Percentiles rank a stretch among this genome's conserved stretches.
Conservation (phyloP, 2,329 filamentous ascomycete species). For the Monilinia fructigena region DNA sequence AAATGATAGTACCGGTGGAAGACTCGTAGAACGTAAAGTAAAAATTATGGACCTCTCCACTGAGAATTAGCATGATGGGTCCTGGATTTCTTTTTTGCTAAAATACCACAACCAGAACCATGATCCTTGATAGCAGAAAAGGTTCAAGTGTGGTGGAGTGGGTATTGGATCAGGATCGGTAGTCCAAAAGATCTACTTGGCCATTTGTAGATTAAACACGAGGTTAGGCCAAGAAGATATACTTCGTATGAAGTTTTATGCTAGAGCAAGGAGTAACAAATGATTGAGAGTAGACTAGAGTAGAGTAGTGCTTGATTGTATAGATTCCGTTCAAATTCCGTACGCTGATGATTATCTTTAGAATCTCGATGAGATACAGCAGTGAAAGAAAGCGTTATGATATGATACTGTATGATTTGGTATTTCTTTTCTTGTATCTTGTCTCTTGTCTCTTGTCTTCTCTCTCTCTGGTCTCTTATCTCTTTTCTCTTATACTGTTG, state of each 20-base stretch:
- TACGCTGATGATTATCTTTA: not conserved
- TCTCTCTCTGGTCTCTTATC: no score
- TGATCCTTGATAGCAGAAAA: not conserved
- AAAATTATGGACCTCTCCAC: conserved; percentile 17
- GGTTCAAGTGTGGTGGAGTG: not conserved
- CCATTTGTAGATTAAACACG: not conserved
- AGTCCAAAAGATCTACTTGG: not conserved
- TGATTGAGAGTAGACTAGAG: no score
- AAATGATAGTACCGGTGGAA: conserved; percentile 2
- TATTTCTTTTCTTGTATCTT: no score
- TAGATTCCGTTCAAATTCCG: not conserved
- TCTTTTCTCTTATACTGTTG: no score
- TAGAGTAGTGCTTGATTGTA: not conserved
- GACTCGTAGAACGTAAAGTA: conserved; percentile 1
- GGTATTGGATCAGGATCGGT: not conserved
- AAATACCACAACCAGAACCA: not conserved
- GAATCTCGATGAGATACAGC: no score
- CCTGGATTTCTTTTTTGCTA: not conserved
- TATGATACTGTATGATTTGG: no score
- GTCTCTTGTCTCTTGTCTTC: no score
- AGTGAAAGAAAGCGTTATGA: no score
- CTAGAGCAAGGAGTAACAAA: not conserved
- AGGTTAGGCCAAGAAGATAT: conserved; percentile 2
- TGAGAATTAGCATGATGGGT: conserved; percentile 3
- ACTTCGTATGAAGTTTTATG: not conserved